These are phyloP conservation scores for Pyricularia grisea DNA, from an alignment of 2,329 filamentous ascomycete species.

Conservation along the genomic window DNA sequence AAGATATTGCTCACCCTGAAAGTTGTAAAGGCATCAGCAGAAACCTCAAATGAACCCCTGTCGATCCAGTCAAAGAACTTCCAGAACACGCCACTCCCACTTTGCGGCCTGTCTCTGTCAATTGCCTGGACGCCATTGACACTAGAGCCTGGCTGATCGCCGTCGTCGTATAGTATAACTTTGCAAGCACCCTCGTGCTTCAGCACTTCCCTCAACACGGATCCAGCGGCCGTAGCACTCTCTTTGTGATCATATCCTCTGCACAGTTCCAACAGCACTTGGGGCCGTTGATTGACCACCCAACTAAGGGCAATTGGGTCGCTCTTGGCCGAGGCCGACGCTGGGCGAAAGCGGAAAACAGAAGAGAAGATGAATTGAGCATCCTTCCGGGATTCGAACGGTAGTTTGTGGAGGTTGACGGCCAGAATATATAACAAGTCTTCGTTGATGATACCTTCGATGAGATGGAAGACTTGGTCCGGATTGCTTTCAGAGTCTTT, in stretches of 20 bases:
- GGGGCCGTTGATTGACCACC: conserved; percentile 75
- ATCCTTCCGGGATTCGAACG: conserved; percentile 94
- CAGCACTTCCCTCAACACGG: conserved; percentile 75
- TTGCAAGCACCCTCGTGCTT: conserved; percentile 89
- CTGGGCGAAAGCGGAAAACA: conserved; percentile 79
- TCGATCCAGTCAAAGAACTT: conserved; percentile 97
- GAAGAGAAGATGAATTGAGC: conserved; percentile 93
- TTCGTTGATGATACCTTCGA: conserved; percentile 75
- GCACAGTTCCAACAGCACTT: conserved; percentile 81
- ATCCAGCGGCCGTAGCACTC: conserved; percentile 84
- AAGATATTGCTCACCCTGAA: conserved; percentile 63
- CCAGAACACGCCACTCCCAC: conserved; percentile 86
- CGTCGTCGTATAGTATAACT: conserved; percentile 88
- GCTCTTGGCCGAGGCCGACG: conserved; percentile 53
- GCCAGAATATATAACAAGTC: conserved; percentile 82
- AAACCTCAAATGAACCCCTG: conserved; percentile 91
- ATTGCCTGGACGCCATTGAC: conserved; percentile 70
- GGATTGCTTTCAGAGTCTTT: conserved; percentile 77
- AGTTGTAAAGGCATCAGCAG: conserved; percentile 94
- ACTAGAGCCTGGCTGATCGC: conserved; percentile 58
- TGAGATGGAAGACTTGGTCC: conserved; percentile 79
- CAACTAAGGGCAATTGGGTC: conserved; percentile 83
- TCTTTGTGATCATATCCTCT: conserved; percentile 84
- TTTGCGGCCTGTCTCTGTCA: conserved; percentile 65
- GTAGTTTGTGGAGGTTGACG: conserved; percentile 70